phyloP scores from a whole-genome alignment of 495 filamentous ascomycete species.

The Hypoxylon fuscum region DNA sequence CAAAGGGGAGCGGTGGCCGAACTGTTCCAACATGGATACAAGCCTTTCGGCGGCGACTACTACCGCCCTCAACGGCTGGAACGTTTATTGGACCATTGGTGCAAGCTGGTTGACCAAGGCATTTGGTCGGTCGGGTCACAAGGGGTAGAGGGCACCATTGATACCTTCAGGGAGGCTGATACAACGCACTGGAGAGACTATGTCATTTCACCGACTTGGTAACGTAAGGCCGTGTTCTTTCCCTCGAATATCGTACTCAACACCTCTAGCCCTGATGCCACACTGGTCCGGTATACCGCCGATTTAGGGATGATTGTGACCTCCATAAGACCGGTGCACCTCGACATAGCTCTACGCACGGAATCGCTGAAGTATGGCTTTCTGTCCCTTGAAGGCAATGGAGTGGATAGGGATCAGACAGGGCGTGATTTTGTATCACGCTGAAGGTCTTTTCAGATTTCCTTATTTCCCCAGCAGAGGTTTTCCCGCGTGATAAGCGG shows the following conservation, averaged over 20 bases:
- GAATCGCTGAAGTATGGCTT: too few species aligned
- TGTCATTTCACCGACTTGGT: slow-evolving; percentile 35
- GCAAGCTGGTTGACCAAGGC: slow-evolving; percentile 49
- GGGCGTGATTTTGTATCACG: background rate
- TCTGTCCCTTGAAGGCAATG: too few species aligned
- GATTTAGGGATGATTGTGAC: too few species aligned
- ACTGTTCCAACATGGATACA: slow-evolving; percentile 53
- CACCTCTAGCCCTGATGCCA: too few species aligned
- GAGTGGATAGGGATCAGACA: too few species aligned
- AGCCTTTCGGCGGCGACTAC: slow-evolving; percentile 49
- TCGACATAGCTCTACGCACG: too few species aligned
- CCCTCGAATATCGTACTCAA: too few species aligned
- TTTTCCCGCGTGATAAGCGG: background rate
- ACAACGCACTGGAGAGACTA: slow-evolving; percentile 25
- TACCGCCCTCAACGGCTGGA: slow-evolving; percentile 48
- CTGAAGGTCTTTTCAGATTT: background rate
- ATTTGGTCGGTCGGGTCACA: slow-evolving; percentile 52
- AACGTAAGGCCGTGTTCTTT: background rate
- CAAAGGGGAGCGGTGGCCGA: slow-evolving; percentile 29
- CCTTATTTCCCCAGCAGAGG: background rate
- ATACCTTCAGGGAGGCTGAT: slow-evolving; percentile 51
- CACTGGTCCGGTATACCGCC: too few species aligned
- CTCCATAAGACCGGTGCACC: too few species aligned
- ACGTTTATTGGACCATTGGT: slow-evolving; percentile 48
- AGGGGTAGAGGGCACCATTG: slow-evolving; percentile 52